phyloP scores from a whole-genome alignment of 805 yeast genomes.

The Hanseniaspora hatyaiensis region DNA sequence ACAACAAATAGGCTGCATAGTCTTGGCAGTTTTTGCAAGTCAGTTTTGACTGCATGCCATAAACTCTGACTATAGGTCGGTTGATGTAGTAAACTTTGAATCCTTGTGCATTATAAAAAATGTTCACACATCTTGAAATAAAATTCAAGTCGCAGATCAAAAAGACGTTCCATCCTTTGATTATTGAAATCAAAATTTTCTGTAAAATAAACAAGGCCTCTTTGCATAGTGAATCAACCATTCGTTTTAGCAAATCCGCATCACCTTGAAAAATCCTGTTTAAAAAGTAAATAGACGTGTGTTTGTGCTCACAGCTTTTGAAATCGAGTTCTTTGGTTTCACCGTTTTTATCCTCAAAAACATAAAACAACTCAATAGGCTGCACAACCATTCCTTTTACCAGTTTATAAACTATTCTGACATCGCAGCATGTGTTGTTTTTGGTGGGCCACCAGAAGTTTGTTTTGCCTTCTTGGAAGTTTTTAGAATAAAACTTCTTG shows the following conservation, averaged over 20 bases:
- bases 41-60: not conserved
- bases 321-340: not conserved
- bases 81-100: constrained; percentile 9
- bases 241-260: constrained; percentile 5
- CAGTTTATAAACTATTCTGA: not conserved
- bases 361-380: not conserved
- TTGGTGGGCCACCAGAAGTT: constrained; percentile 6
- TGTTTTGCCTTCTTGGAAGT: not conserved
- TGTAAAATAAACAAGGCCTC: constrained; percentile 5
- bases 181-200: constrained; percentile 3
- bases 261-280: constrained; percentile 8
- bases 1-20: too few species aligned
- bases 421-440: not conserved
- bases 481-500: not conserved
- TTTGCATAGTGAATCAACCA: not conserved
- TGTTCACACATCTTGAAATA: not conserved
- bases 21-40: constrained; percentile 9
- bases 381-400: constrained; percentile 1
- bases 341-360: not conserved
- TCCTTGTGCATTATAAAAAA: not conserved
- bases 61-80: constrained; percentile 2
- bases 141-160: constrained; percentile 9
- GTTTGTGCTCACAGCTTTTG: constrained; percentile 11
- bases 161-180: constrained; percentile 15
- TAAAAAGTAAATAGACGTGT: constrained; percentile 7